phyloP scores from a whole-genome alignment of 768 basidiomycete genomes.

The Collybia nuda region DNA sequence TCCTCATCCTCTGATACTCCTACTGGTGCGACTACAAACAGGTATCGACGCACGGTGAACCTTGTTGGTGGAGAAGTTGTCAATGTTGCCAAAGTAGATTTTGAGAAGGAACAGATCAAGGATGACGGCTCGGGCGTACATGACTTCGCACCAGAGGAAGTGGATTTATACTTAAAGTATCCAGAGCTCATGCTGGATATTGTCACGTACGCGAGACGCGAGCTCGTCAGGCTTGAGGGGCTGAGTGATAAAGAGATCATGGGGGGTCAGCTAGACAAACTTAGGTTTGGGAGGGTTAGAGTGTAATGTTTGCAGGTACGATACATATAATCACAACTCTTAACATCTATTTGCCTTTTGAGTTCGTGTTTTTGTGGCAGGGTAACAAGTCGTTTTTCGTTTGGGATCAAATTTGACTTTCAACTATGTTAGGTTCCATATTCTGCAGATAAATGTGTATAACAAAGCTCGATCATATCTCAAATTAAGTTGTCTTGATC shows the following conservation, averaged over 20 bases:
- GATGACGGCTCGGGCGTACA: constrained; percentile 75
- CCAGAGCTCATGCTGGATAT: constrained; percentile 73
- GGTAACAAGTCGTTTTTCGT: too few species aligned
- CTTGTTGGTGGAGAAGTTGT: constrained; percentile 67
- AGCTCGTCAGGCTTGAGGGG: constrained; percentile 66
- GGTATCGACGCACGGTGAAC: constrained; percentile 65
- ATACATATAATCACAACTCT: not conserved
- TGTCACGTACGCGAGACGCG: constrained; percentile 69
- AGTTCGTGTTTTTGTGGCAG: too few species aligned
- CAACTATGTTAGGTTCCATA: too few species aligned
- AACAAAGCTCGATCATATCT: not conserved
- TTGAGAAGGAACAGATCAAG: constrained; percentile 55
- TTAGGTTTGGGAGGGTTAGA: constrained; percentile 39
- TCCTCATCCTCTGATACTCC: constrained; percentile 4
- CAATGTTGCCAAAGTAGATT: constrained; percentile 54
- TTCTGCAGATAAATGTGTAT: too few species aligned
- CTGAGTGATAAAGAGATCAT: constrained; percentile 45
- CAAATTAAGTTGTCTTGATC: constrained; percentile 47
- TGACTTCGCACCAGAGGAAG: constrained; percentile 61
- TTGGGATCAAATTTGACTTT: too few species aligned
- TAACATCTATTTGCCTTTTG: not conserved
- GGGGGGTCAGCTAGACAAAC: constrained; percentile 29
- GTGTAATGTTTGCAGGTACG: not conserved
- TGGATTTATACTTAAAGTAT: constrained; percentile 69
- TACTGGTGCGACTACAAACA: constrained; percentile 15